phyloP scores from a whole-genome alignment of 495 filamentous ascomycete genomes.

The Podospora anserina region DNA sequence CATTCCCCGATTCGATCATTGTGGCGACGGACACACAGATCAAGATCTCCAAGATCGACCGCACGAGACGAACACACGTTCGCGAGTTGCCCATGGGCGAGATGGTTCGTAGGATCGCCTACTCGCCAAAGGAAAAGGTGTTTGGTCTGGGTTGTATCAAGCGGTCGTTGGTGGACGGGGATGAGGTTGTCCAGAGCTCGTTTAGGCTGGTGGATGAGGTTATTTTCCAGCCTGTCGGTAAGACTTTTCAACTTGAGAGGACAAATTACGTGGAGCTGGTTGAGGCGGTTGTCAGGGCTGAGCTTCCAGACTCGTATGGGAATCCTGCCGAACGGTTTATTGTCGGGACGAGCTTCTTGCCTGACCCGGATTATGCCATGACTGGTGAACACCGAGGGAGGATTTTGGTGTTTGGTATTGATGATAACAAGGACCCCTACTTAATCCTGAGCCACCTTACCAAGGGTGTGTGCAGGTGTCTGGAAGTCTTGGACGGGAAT shows the following conservation, averaged over 20 bases:
- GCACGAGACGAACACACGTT: slow-evolving; percentile 80
- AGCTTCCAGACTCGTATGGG: slow-evolving; percentile 62
- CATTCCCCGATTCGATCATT: slow-evolving; percentile 75
- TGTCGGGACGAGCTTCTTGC: slow-evolving; percentile 77
- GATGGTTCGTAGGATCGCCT: slow-evolving; percentile 82
- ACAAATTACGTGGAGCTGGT: slow-evolving; percentile 69
- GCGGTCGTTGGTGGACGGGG: slow-evolving; percentile 48
- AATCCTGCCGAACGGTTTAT: slow-evolving; percentile 74
- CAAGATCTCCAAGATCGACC: slow-evolving; percentile 79
- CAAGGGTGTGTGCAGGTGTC: slow-evolving; percentile 72
- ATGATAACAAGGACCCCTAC: slow-evolving; percentile 66
- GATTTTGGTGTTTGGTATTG: slow-evolving; percentile 80
- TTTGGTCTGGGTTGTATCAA: slow-evolving; percentile 86
- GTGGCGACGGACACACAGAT: slow-evolving; percentile 74
- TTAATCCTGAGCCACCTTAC: slow-evolving; percentile 60
- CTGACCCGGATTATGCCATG: slow-evolving; percentile 47
- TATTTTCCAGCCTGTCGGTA: slow-evolving; percentile 45
- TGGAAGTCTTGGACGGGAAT: slow-evolving; percentile 64
- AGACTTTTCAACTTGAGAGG: slow-evolving; percentile 41
- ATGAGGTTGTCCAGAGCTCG: slow-evolving; percentile 48
- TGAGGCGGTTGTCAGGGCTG: slow-evolving; percentile 76
- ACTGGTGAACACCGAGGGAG: slow-evolving; percentile 59
- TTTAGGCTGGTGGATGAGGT: slow-evolving; percentile 55
- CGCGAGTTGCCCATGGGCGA: slow-evolving; percentile 72
- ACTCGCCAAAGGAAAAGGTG: slow-evolving; percentile 71